A percentile compares a stretch with the other conserved stretches of the same genome.
phyloP scores from a whole-genome alignment of 176 grass and related monocot species.

The Oryza meridionalis region DNA sequence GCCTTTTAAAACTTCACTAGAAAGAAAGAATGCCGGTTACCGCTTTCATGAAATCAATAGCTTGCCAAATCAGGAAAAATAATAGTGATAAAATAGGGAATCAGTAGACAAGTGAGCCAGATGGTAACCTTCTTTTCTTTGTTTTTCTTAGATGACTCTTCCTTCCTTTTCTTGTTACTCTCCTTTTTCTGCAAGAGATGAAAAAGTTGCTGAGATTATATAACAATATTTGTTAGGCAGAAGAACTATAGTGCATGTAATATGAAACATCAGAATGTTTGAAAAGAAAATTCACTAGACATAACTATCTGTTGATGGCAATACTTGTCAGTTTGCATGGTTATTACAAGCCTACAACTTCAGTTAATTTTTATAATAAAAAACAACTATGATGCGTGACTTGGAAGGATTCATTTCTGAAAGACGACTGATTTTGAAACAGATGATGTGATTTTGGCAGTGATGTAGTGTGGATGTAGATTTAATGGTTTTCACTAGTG shows the following conservation, averaged over 20 bases:
- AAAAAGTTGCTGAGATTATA: not conserved
- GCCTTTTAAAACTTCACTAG: not conserved
- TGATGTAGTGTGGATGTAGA: not conserved
- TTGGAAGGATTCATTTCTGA: not conserved
- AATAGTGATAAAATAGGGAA: slow-evolving; percentile 7
- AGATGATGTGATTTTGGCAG: not conserved
- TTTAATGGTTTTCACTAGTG: not conserved
- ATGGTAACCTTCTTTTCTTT: slow-evolving; percentile 71
- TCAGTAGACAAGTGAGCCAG: not conserved
- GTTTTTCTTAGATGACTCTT: slow-evolving; percentile 66
- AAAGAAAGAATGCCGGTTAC: not conserved
- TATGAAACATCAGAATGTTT: not conserved
- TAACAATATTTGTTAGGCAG: slow-evolving; percentile 19
- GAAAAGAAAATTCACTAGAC: not conserved
- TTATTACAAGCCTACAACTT: not conserved
- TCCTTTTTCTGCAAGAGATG: slow-evolving; percentile 62
- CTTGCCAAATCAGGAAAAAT: not conserved
- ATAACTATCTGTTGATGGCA: slow-evolving; percentile 15
- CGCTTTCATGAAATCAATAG: not conserved
- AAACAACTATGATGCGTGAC: not conserved
- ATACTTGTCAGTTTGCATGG: not conserved
- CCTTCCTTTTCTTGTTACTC: slow-evolving; percentile 65
- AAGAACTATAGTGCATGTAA: slow-evolving; percentile 8
- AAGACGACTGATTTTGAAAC: not conserved
- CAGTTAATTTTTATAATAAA: slow-evolving; percentile 1